phyloP scores from a whole-genome alignment of 1,284 basidiomycete genomes.

The Leccinum fuscescens region DNA sequence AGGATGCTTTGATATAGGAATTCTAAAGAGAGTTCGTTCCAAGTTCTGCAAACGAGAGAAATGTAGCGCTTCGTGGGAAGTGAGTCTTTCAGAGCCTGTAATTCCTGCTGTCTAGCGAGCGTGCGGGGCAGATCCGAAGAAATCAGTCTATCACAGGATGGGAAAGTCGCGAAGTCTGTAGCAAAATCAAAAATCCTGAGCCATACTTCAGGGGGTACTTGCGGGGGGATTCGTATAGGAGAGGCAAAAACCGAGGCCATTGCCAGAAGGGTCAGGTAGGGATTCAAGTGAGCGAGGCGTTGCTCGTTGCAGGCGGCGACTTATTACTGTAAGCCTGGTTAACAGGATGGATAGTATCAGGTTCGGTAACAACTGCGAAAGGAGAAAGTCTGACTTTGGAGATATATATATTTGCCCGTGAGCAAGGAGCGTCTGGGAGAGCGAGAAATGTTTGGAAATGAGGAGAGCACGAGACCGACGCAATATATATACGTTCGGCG shows the following conservation, averaged over 20 bases:
- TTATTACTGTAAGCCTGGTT: neutral
- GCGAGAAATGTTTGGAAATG: slow-evolving; percentile 1
- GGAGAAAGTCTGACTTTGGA: neutral
- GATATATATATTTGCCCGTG: slow-evolving; percentile 11
- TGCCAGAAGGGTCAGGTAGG: neutral
- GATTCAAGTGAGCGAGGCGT: neutral
- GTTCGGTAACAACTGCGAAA: slow-evolving; percentile 6
- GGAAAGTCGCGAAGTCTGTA: slow-evolving; percentile 11
- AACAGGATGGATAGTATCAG: neutral
- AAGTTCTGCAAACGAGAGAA: slow-evolving; percentile 27
- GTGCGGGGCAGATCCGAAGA: slow-evolving; percentile 21
- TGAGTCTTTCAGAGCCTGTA: slow-evolving; percentile 19
- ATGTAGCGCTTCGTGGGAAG: slow-evolving; percentile 25
- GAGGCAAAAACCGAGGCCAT: slow-evolving; percentile 15
- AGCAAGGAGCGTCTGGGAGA: slow-evolving; percentile 16
- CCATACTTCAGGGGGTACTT: slow-evolving; percentile 34
- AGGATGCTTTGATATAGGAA: slow-evolving; percentile 29
- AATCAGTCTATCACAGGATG: slow-evolving; percentile 9
- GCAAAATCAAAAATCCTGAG: slow-evolving; percentile 27
- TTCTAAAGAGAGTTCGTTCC: slow-evolving; percentile 23
- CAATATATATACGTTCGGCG: neutral
- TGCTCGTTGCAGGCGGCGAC: neutral
- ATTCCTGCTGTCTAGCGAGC: slow-evolving; percentile 20
- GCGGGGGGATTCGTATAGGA: neutral
- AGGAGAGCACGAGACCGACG: neutral